A percentile compares a stretch with the other conserved stretches of the same genome.
phyloP scores from a whole-genome alignment of 2,329 filamentous ascomycete species.

The Botrytis elliptica region DNA sequence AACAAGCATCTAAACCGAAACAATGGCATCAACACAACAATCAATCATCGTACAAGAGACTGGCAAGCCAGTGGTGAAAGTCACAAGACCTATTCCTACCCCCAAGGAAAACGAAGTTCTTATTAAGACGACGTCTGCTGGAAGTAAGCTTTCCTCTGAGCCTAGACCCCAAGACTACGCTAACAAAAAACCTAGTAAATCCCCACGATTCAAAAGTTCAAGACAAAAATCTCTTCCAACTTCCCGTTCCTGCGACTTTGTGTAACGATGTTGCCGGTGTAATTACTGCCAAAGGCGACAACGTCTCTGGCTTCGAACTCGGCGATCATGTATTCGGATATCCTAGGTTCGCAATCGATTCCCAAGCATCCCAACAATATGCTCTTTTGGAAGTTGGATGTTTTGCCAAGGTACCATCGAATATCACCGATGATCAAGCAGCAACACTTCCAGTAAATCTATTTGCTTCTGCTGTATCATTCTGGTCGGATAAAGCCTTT shows the following conservation, averaged over 20 bases:
- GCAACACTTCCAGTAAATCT: slow-evolving; percentile 43
- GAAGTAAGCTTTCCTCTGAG: slow-evolving; percentile 19
- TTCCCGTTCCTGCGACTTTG: slow-evolving; percentile 38
- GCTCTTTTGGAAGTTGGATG: slow-evolving; percentile 37
- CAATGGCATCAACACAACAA: slow-evolving; percentile 30
- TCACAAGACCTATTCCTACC: slow-evolving; percentile 34
- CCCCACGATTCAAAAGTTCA: slow-evolving; percentile 22
- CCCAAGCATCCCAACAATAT: slow-evolving; percentile 43
- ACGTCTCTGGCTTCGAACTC: slow-evolving; percentile 27
- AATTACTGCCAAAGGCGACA: slow-evolving; percentile 39
- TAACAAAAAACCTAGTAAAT: neutral
- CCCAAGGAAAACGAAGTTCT: slow-evolving; percentile 41
- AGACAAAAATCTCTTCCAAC: slow-evolving; percentile 39
- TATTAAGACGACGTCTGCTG: slow-evolving; percentile 42
- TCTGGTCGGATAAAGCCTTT: neutral
- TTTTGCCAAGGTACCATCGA: slow-evolving; percentile 40
- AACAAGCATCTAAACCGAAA: neutral
- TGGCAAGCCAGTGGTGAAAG: slow-evolving; percentile 32
- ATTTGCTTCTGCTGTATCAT: slow-evolving; percentile 31
- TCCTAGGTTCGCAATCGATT: neutral
- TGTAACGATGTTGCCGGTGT: slow-evolving; percentile 41
- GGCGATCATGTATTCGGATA: slow-evolving; percentile 16
- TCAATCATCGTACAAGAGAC: slow-evolving; percentile 34
- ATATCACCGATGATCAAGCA: slow-evolving; percentile 40
- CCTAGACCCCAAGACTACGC: fast-evolving